These are phyloP conservation scores for Fragaria vesca DNA, from an alignment of 306 rosid species.

Conservation along the genomic window DNA sequence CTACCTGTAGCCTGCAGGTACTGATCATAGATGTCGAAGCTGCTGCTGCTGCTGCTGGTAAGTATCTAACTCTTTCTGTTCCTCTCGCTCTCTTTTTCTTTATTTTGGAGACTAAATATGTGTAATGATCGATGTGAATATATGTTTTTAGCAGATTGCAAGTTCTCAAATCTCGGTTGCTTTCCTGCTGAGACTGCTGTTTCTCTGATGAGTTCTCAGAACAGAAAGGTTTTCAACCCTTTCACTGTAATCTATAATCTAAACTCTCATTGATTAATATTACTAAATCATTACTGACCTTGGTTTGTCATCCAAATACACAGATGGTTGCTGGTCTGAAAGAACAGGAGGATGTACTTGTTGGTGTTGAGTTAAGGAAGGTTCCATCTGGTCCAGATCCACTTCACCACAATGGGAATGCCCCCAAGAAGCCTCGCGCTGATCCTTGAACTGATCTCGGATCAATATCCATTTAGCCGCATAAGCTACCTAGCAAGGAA, in stretches of 20 bases:
- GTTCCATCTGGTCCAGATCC: slow-evolving; percentile 10
- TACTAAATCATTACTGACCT: not conserved
- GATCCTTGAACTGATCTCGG: not conserved
- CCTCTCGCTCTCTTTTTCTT: not conserved
- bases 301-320: not conserved
- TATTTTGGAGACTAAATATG: not conserved
- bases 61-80: not conserved
- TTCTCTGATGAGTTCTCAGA: not conserved
- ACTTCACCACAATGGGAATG: not conserved
- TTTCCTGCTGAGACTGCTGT: not conserved
- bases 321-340: slow-evolving; percentile 4
- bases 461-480: not conserved
- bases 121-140: not conserved
- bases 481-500: not conserved
- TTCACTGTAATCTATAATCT: not conserved
- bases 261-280: not conserved
- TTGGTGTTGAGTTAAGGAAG: not conserved
- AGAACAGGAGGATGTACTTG: not conserved
- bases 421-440: slow-evolving; percentile 3
- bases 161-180: not conserved
- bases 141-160: not conserved
- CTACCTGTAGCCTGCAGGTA: not conserved
- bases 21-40: not conserved
- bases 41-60: not conserved
- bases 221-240: not conserved